phyloP scores from a whole-genome alignment of 371 early-diverging fungal genomes.

The Basidiobolus meristosporus region DNA sequence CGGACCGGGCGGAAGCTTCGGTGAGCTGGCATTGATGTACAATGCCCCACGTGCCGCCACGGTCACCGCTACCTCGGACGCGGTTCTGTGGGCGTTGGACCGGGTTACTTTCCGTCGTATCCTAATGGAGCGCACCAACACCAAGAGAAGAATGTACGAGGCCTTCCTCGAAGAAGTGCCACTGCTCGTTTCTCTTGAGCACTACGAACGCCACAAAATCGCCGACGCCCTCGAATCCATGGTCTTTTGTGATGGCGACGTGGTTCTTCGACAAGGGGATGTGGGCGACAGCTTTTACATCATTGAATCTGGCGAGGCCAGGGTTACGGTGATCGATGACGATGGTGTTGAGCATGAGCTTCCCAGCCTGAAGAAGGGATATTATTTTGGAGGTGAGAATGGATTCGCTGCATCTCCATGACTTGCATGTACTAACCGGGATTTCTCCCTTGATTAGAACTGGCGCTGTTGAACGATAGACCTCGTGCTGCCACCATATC shows the following conservation, averaged over 20 bases:
- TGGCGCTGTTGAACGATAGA: conserved; percentile 76
- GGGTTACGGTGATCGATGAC: conserved; percentile 53
- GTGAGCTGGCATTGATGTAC: conserved; percentile 96
- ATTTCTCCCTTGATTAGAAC: conserved; percentile 24
- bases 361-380: conserved; percentile 61
- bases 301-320: conserved; percentile 78
- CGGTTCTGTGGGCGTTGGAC: conserved; percentile 88
- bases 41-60: conserved; percentile 93
- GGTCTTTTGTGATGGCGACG: conserved; percentile 54
- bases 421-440: neutral
- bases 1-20: conserved; percentile 78
- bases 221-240: conserved; percentile 84
- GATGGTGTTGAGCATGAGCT: conserved; percentile 59
- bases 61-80: conserved; percentile 64
- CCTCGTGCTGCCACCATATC: conserved; percentile 82
- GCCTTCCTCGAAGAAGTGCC: conserved; percentile 77
- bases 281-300: conserved; percentile 66
- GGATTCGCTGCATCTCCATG: neutral
- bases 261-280: conserved; percentile 79
- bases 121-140: conserved; percentile 82
- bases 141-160: conserved; percentile 87
- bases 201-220: conserved; percentile 86
- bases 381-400: conserved; percentile 85
- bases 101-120: conserved; percentile 87
- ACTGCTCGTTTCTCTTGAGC: conserved; percentile 62